phyloP scores from a whole-genome alignment of 331 rosid genomes.

The Telfairia occidentalis region DNA sequence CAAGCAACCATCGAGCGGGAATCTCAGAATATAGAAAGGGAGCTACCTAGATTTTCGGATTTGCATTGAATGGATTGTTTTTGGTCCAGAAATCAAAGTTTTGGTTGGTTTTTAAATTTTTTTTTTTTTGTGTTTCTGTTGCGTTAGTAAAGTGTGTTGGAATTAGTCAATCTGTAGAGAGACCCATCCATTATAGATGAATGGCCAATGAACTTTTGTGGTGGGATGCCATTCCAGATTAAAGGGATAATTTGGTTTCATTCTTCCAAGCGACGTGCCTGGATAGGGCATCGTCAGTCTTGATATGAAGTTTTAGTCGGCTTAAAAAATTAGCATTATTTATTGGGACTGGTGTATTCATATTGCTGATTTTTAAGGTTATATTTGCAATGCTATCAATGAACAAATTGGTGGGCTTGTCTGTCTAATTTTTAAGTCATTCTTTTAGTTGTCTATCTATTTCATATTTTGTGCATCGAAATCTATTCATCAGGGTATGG shows the following conservation, averaged over 20 bases:
- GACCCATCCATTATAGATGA: constrained; percentile 2
- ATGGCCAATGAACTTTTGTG: neutral
- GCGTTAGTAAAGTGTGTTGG: constrained; percentile 9
- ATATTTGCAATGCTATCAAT: neutral
- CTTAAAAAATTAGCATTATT: neutral
- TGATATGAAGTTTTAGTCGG: neutral
- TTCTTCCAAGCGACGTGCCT: constrained; percentile 4
- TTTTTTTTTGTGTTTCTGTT: neutral
- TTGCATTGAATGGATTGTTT: neutral
- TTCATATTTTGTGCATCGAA: neutral
- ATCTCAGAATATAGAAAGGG: constrained; percentile 14
- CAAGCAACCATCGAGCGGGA: constrained; percentile 54
- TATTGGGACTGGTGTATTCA: neutral
- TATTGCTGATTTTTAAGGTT: neutral
- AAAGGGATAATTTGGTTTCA: neutral
- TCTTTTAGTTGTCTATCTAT: neutral
- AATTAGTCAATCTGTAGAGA: constrained; percentile 3
- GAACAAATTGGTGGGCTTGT: neutral
- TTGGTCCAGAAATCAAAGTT: constrained; percentile 9
- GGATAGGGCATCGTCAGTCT: neutral
- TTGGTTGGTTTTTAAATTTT: neutral
- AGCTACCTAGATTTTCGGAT: constrained; percentile 16
- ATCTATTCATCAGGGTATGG: neutral
- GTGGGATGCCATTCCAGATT: constrained; percentile 1
- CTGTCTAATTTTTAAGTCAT: neutral